A percentile compares a stretch with the other conserved stretches of the same genome.
Evolutionary conservation across 2,329 filamentous ascomycete species (phyloP).

Genomic region (Talaromyces sp.): DNA sequence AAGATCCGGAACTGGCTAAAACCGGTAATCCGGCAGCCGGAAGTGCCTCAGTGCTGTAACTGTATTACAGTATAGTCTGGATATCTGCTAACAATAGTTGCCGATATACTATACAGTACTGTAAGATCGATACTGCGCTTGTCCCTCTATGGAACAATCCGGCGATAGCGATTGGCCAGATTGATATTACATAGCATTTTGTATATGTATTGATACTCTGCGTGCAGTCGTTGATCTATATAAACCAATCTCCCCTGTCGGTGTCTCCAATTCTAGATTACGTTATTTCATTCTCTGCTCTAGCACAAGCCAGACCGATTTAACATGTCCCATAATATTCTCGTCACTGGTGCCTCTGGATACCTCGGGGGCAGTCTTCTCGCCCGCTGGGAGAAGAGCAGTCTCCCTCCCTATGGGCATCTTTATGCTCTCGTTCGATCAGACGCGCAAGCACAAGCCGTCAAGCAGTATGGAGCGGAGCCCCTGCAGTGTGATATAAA

Average conservation of each 20-base stretch:
- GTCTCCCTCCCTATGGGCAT: constrained; percentile 38
- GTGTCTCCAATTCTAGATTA: not conserved
- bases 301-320: not conserved
- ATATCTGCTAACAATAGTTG: not conserved
- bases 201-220: not conserved
- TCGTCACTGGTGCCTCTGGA: constrained; percentile 49
- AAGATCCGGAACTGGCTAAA: not conserved
- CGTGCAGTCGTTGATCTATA: not conserved
- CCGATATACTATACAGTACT: not conserved
- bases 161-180: not conserved
- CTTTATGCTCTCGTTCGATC: constrained; percentile 46
- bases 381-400: constrained; percentile 28
- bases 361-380: constrained; percentile 50
- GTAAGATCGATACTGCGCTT: not conserved
- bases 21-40: not conserved
- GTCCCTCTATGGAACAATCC: not conserved
- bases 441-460: constrained; percentile 38
- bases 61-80: not conserved
- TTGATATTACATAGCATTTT: not conserved
- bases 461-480: constrained; percentile 39
- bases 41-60: not conserved
- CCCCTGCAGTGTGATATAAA: constrained; percentile 37
- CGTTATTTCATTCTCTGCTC: not conserved
- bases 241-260: not conserved
- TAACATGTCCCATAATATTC: constrained; percentile 30